A percentile compares a stretch with the other conserved stretches of the same genome.
These are phyloP conservation scores for Lecanicillium sp. DNA, from an alignment of 2,329 filamentous ascomycete genomes.

Conservation along the genomic window DNA sequence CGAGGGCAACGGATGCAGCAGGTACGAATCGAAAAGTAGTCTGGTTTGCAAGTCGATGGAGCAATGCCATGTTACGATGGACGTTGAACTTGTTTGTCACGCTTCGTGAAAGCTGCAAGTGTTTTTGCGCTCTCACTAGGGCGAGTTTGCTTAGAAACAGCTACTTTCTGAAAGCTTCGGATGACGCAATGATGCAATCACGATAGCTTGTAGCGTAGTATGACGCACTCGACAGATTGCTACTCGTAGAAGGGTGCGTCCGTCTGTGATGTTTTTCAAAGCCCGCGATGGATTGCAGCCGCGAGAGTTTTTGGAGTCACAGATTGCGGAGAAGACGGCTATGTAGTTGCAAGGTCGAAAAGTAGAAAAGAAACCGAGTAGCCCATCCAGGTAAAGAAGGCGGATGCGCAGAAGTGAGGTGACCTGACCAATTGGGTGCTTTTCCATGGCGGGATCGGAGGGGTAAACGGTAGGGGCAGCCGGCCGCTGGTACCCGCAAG, in stretches of 20 bases:
- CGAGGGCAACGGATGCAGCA: slow-evolving; percentile 17
- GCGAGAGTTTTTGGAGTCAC: too few relatives aligned
- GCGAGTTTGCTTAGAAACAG: neutral
- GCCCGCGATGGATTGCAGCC: too few relatives aligned
- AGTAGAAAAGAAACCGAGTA: neutral
- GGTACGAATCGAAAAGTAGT: slow-evolving; percentile 22
- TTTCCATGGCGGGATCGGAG: slow-evolving; percentile 7
- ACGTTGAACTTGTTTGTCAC: neutral
- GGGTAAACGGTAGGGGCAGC: slow-evolving; percentile 1
- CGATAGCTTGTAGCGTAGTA: too few relatives aligned
- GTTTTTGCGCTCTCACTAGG: slow-evolving; percentile 4
- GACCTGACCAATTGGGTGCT: too few relatives aligned
- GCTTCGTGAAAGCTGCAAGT: slow-evolving; percentile 4
- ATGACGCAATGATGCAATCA: neutral
- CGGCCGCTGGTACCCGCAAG: slow-evolving; percentile 6
- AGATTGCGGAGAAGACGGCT: too few relatives aligned
- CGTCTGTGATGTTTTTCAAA: too few relatives aligned
- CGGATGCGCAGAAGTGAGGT: too few relatives aligned
- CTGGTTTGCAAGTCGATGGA: slow-evolving; percentile 21
- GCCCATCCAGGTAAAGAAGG: slow-evolving; percentile 2
- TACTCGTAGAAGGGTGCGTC: too few relatives aligned
- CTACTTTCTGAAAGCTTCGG: neutral
- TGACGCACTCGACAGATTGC: too few relatives aligned
- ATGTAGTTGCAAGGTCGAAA: neutral
- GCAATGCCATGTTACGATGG: slow-evolving; percentile 19